Evolutionary conservation across 139 green algal genomes (phyloP).

Genomic region (Pseudopediastrum boryanum): DNA sequence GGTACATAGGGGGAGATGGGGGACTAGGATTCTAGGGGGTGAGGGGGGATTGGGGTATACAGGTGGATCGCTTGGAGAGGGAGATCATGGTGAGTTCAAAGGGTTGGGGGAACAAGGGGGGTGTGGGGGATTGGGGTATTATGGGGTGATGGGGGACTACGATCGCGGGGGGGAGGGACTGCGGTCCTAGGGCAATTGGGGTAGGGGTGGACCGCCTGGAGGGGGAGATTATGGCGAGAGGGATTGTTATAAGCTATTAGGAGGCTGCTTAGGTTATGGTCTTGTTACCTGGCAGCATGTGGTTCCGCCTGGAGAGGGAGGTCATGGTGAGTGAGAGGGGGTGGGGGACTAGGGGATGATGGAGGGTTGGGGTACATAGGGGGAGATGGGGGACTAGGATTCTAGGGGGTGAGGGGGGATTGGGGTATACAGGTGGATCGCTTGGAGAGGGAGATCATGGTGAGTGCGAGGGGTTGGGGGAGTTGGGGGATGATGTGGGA

Average conservation of each 20-base stretch:
- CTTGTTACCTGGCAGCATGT: too few relatives aligned
- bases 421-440: slow-evolving; percentile 65
- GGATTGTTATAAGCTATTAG: not conserved
- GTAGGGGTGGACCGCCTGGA: too few relatives aligned
- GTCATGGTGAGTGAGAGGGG: too few relatives aligned
- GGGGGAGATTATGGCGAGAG: not conserved
- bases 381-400: too few relatives aligned
- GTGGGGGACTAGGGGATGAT: too few relatives aligned
- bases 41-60: too few relatives aligned
- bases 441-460: not conserved
- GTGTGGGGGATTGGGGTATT: not conserved
- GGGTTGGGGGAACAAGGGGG: not conserved
- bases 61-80: slow-evolving; percentile 90
- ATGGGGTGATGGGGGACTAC: not conserved
- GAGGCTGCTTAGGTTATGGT: not conserved
- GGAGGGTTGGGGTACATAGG: too few relatives aligned
- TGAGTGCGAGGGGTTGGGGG: not conserved
- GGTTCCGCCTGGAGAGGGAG: too few relatives aligned
- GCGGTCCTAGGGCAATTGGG: not conserved
- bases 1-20: too few relatives aligned
- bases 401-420: slow-evolving; percentile 92
- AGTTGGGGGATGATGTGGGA: not conserved
- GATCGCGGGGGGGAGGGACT: not conserved
- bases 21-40: too few relatives aligned
- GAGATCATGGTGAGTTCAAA: slow-evolving; percentile 66